Evolutionary conservation across 768 basidiomycete species (phyloP).

Genomic region (Amanita subjunquillea): DNA sequence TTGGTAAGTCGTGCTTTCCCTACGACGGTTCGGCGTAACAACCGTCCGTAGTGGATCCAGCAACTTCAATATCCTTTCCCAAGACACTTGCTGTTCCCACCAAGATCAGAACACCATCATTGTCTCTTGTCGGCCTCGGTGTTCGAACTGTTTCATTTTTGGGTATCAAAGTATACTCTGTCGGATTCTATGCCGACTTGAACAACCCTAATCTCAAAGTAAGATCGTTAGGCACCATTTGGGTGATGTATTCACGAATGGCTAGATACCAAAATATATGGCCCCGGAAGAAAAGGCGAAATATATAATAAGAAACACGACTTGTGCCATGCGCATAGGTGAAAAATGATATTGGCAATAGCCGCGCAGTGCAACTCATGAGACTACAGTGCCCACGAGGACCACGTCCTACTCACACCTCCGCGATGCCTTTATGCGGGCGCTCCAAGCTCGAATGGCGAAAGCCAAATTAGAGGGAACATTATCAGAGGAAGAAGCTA

Average conservation of each 20-base stretch:
- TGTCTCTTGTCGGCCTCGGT: conserved; percentile 74
- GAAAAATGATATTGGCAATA: conserved; percentile 9
- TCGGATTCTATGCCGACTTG: conserved; percentile 85
- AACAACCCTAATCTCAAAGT: conserved; percentile 53
- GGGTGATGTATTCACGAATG: background rate
- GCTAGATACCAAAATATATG: conserved; percentile 44
- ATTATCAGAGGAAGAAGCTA: conserved; percentile 50
- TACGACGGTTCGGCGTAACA: no score
- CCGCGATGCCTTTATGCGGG: conserved; percentile 75
- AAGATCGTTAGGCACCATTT: conserved; percentile 6
- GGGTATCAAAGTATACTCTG: conserved; percentile 79
- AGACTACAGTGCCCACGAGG: conserved; percentile 60
- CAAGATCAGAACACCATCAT: conserved; percentile 47
- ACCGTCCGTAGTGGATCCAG: conserved; percentile 48
- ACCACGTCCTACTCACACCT: conserved; percentile 71
- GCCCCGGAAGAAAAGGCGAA: conserved; percentile 61
- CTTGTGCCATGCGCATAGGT: conserved; percentile 73
- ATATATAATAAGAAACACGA: conserved; percentile 53
- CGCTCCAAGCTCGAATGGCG: conserved; percentile 52
- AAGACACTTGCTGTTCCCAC: conserved; percentile 53
- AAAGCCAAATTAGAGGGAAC: conserved; percentile 38
- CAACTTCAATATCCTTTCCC: conserved; percentile 67
- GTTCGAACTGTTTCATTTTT: conserved; percentile 87
- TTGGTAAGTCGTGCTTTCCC: background rate
- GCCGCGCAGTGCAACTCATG: background rate